phyloP scores from a whole-genome alignment of 805 yeast species.

The Candida quercuum region DNA sequence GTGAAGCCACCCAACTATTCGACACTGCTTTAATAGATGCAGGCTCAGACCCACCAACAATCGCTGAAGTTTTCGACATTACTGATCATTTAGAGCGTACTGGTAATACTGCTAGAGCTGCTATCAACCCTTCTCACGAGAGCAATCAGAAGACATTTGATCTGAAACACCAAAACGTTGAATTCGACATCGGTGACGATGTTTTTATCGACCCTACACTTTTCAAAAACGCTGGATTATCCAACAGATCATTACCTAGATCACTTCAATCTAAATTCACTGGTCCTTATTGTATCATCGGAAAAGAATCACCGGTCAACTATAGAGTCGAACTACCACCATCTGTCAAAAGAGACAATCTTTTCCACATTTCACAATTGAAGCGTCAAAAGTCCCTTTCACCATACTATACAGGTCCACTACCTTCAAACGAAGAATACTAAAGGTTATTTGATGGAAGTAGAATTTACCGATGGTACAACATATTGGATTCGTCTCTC shows the following conservation, averaged over 20 bases:
- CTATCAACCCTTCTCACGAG: not conserved
- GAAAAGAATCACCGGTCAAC: not conserved
- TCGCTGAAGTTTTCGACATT: not conserved
- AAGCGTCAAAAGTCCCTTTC: not conserved
- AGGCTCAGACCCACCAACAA: too few relatives aligned
- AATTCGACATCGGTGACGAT: not conserved
- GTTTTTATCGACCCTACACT: not conserved
- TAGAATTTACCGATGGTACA: not conserved
- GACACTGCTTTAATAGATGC: too few relatives aligned
- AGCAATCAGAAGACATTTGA: not conserved
- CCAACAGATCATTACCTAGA: not conserved
- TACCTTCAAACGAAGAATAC: not conserved
- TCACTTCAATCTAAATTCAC: not conserved
- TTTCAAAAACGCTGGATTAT: not conserved
- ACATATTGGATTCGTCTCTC: not conserved
- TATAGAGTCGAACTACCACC: not conserved
- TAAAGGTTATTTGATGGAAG: not conserved
- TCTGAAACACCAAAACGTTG: not conserved
- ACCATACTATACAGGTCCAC: not conserved
- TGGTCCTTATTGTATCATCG: not conserved
- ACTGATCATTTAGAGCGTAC: not conserved
- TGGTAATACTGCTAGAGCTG: not conserved
- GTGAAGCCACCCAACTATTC: too few relatives aligned
- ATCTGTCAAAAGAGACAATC: not conserved
- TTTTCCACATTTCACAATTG: not conserved